These are phyloP conservation scores for Neofusicoccum umdonicola DNA, from an alignment of 2,329 filamentous ascomycete species.

Conservation along the genomic window DNA sequence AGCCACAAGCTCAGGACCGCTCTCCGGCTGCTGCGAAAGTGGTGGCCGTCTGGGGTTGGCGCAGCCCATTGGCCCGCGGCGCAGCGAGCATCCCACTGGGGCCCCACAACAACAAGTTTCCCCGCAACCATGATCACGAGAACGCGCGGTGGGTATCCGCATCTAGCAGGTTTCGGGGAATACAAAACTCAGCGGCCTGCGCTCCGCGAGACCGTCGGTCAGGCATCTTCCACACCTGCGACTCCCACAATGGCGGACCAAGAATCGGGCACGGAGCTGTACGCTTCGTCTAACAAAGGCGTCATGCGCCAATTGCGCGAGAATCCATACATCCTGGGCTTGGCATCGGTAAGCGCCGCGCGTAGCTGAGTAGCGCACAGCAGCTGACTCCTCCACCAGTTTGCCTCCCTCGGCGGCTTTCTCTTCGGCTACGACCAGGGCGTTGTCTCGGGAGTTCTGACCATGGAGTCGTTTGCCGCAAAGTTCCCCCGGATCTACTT, in stretches of 20 bases:
- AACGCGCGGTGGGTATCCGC: background rate
- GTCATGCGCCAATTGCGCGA: background rate
- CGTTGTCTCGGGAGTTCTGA: slow-evolving; percentile 67
- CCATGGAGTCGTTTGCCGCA: slow-evolving; percentile 45
- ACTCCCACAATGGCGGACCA: background rate
- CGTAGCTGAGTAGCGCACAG: too few relatives aligned
- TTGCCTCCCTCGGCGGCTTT: background rate
- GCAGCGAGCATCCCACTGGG: background rate
- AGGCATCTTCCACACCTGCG: too few relatives aligned
- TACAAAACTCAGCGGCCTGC: background rate
- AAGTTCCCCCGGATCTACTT: background rate
- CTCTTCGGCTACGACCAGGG: slow-evolving; percentile 38
- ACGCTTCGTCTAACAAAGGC: background rate
- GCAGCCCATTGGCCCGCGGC: background rate
- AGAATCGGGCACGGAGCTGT: background rate
- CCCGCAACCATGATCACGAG: background rate
- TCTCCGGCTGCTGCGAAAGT: too few relatives aligned
- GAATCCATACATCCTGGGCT: background rate
- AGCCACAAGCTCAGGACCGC: too few relatives aligned
- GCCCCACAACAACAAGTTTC: background rate
- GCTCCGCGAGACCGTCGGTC: background rate
- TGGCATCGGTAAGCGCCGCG: background rate
- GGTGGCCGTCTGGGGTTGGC: background rate
- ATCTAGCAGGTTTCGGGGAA: background rate
- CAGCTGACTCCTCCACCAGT: background rate